Percentiles rank a stretch among this genome's conserved stretches.
phyloP scores from a whole-genome alignment of 164 flowering plant species.

The Kalanchoe fedtschenkoi region DNA sequence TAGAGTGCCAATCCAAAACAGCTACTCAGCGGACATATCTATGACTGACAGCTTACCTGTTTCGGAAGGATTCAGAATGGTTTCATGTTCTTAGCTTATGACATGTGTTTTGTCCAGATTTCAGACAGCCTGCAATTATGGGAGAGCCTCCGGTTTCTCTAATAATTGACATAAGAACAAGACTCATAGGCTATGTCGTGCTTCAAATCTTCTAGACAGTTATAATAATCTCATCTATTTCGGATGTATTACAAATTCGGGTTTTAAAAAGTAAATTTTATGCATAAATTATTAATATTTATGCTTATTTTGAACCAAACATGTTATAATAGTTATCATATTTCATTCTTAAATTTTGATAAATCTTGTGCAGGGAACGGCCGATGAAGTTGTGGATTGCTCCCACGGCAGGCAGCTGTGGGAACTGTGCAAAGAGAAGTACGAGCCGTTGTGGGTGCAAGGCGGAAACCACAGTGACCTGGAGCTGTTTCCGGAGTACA shows the following conservation, averaged over 20 bases:
- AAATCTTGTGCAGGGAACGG: constrained; percentile 53
- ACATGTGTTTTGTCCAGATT: too few species aligned
- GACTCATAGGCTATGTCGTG: background rate
- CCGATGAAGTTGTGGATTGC: constrained; percentile 88
- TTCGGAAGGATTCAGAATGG: background rate
- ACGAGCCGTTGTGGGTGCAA: constrained; percentile 84
- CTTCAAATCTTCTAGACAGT: too few species aligned
- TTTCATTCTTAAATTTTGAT: background rate
- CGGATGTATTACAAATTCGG: too few species aligned
- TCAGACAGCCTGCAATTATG: background rate
- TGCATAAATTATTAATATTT: background rate
- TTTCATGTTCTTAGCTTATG: background rate
- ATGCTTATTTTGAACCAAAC: background rate
- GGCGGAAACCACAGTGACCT: constrained; percentile 87
- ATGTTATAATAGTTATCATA: background rate
- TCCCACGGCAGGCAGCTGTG: constrained; percentile 93
- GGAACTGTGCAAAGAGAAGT: constrained; percentile 86
- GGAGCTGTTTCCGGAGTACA: constrained; percentile 79
- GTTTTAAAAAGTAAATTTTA: too few species aligned
- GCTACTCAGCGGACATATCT: background rate
- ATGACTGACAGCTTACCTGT: background rate
- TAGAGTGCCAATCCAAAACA: background rate
- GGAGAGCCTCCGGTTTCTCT: background rate
- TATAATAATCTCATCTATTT: too few species aligned
- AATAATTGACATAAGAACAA: background rate